Evolutionary conservation across 192 early-diverging fungal genomes (phyloP), one percentile per base, ranked within the genome.

Genomic region (Coemansia sp.): DNA sequence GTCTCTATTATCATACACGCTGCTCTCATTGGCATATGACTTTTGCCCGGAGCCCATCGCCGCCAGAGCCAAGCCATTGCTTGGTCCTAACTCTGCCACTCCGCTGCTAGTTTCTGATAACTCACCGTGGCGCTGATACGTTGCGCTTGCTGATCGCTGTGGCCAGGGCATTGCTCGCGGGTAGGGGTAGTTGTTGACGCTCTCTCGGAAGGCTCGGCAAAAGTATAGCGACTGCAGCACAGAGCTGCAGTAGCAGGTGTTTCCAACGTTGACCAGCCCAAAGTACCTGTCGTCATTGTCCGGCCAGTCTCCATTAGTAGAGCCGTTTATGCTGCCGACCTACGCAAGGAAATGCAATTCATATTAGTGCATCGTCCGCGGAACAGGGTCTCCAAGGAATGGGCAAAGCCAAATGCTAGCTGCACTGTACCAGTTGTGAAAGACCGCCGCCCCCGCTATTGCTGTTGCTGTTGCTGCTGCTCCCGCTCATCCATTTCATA

Each of bases 221-320:
- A 88, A 94, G 72, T 97, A 99, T 46, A 99, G 80, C 14, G 92
- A 90, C 78, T 99, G 94, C 3, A 99, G 70, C 9, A 99, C 87
- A 5, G 93, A 96, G 73, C 95, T 99, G 56, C 88, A 87, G 61
- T 98, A 98, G 64, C 94, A 69, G 14, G 49, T 69, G 39, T 71
- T 72, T 20, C 64, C 68, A n/a, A 92, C 90, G 78, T 97, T 97
- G 62, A 93, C 88, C 15, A 97, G 73, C 11, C 94, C 94, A 57
- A 85, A 89, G 75, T 85, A 91, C 36, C 90, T 64, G 37, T 94
- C 92, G 22, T 78, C 70, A 55, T 85, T 82, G 26, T 80, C 80
- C n/a, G 64, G 78, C 50, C 79, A 74, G 36, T 61, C 65, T 44
- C 27, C 40, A 15, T 53, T 36, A 25, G 51, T n/a, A 8, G 58